A percentile compares a stretch with the other conserved stretches of the same genome.
phyloP scores from a whole-genome alignment of 1,284 basidiomycete species.

The Porodaedalea pini region DNA sequence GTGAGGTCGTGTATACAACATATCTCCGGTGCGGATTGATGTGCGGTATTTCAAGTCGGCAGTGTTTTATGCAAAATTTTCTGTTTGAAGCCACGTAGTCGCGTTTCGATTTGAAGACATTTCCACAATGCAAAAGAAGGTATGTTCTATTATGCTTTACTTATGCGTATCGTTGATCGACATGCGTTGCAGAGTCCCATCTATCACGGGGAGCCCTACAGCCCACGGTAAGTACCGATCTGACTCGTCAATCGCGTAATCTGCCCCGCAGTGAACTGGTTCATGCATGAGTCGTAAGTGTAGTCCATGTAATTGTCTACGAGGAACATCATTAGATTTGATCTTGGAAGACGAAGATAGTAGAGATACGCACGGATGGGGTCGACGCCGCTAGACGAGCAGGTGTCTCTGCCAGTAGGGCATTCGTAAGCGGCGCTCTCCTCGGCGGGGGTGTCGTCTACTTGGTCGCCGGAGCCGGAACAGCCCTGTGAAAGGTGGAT shows the following conservation, averaged over 20 bases:
- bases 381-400: slow-evolving; percentile 40
- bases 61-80: too few relatives aligned
- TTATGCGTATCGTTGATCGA: too few relatives aligned
- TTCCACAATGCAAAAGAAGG: too few relatives aligned
- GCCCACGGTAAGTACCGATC: slow-evolving; percentile 44
- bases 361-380: slow-evolving; percentile 40
- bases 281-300: slow-evolving; percentile 44
- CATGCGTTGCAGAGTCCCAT: too few relatives aligned
- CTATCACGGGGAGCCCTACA: too few relatives aligned
- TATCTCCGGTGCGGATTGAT: too few relatives aligned
- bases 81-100: too few relatives aligned
- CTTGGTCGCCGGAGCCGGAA: slow-evolving; percentile 43
- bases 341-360: not conserved
- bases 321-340: not conserved
- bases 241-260: slow-evolving; percentile 39
- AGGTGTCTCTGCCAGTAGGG: slow-evolving; percentile 46
- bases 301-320: slow-evolving; percentile 46
- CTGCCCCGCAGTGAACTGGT: slow-evolving; percentile 47
- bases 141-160: too few relatives aligned
- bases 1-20: too few relatives aligned
- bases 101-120: too few relatives aligned
- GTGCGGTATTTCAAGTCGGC: too few relatives aligned
- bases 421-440: slow-evolving; percentile 43
- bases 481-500: slow-evolving; percentile 34
- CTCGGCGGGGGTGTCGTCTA: slow-evolving; percentile 50